Evolutionary conservation across 164 flowering plant species (phyloP), one percentile per base, ranked within the genome.

Genomic region (Houttuynia cordata): DNA sequence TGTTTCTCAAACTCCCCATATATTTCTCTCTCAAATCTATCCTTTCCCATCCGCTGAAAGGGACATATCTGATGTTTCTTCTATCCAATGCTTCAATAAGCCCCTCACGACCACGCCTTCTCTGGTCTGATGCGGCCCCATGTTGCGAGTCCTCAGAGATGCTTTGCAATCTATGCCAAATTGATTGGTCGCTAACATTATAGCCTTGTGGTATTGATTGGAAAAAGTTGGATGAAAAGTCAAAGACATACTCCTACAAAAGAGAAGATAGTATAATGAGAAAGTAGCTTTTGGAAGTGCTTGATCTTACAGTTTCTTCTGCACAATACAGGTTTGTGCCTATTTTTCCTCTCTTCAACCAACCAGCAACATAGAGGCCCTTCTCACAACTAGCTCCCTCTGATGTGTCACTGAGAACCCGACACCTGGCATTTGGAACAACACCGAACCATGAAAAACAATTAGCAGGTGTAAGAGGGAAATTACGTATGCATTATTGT

Each of bases 311-410:
- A 30, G 97, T 94, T 83, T 94, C 95, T 70, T 91, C 95, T 22
- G 97, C 96, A 74, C 96, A 86, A 62, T 86, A 81, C 56, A 91
- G 96, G 61, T 94, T 94, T 69, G 99, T 91, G 25, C 73, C 99
- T 63, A 94, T 79, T 41, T 88, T 93, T 53, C 97, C 99, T 77
- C 97, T 83, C 78, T 93, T 90, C 77, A 90, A 78, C 97, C 99
- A 93, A 15, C 97, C 97, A 64, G 78, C 83, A 14, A 93, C 97
- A 67, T 93, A 90, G 67, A 90, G 74, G 40, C 97, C 99, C 20
- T 67, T 73, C 68, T 81, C 91, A 65, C 64, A 42, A 51, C 62
- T 71, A 24, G 64, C 21, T n/a, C 58, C 59, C 47, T 80, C 81
- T 4, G 81, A 66, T 24, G 61, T 40, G 70, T 70, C 68, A 40